Conservation (phyloP, 2,329 filamentous ascomycete species). For the Fonsecaea erecta region DNA sequence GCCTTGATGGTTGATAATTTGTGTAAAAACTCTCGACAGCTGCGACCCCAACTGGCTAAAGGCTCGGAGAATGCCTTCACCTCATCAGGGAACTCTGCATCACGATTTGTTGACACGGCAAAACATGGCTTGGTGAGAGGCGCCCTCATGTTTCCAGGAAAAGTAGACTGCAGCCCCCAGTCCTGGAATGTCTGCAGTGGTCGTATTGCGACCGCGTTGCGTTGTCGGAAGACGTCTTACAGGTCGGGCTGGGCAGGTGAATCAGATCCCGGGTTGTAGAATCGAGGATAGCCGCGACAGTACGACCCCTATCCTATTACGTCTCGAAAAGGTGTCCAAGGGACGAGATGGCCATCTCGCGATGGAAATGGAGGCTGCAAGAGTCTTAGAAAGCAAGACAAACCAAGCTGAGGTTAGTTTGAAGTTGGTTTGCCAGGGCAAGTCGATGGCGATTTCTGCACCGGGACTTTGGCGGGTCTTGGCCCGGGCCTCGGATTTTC, state of each 20-base stretch:
- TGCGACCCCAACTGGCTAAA: constrained; percentile 20
- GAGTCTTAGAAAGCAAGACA: constrained; percentile 16
- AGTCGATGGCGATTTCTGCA: constrained; percentile 17
- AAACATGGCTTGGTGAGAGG: constrained; percentile 20
- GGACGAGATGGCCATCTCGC: constrained; percentile 1
- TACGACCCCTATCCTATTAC: neutral
- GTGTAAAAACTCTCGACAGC: constrained; percentile 21
- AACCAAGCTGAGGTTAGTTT: constrained; percentile 21
- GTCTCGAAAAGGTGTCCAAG: neutral
- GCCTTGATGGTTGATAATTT: constrained; percentile 10
- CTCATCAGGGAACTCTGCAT: constrained; percentile 26
- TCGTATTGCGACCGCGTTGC: neutral
- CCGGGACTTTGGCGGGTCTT: constrained; percentile 11
- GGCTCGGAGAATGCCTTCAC: constrained; percentile 21
- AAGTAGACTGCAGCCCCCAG: constrained; percentile 3
- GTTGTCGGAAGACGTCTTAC: constrained; percentile 1
- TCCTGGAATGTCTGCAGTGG: constrained; percentile 9
- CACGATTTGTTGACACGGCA: constrained; percentile 26
- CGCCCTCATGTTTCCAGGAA: constrained; percentile 26
- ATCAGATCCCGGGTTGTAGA: neutral
- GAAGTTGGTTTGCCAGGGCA: constrained; percentile 11
- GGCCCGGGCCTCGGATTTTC: constrained; percentile 6
- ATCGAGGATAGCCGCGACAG: neutral
- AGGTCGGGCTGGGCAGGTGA: neutral
- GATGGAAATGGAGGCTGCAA: constrained; percentile 6